phyloP scores from a whole-genome alignment of 352 stramenopile genomes.

The Peronospora farinosa region DNA sequence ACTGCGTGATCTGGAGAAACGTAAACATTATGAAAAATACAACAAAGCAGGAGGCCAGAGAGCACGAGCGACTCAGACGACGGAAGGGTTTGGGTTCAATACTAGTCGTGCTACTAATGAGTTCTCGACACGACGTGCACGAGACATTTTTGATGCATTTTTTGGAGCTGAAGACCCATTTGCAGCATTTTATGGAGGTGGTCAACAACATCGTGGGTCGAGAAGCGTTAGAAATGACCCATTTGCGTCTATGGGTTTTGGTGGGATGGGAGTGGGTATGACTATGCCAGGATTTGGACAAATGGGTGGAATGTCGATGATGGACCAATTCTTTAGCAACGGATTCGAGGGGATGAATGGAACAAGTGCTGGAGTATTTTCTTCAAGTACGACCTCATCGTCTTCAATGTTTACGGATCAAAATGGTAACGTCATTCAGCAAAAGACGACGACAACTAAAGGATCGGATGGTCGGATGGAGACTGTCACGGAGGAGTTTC shows the following conservation, averaged over 20 bases:
- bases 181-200: constrained; percentile 41
- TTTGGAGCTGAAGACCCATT: constrained; percentile 59
- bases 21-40: constrained; percentile 45
- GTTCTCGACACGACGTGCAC: constrained; percentile 52
- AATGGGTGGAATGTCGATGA: constrained; percentile 31
- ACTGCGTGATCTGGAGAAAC: constrained; percentile 67
- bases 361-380: constrained; percentile 11
- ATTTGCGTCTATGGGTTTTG: constrained; percentile 38
- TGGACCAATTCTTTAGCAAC: constrained; percentile 47
- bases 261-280: constrained; percentile 13
- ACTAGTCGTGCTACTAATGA: constrained; percentile 1
- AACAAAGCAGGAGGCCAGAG: constrained; percentile 31
- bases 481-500: constrained; percentile 64
- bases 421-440: constrained; percentile 63
- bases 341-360: constrained; percentile 20
- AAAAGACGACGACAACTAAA: constrained; percentile 65
- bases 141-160: constrained; percentile 70
- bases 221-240: constrained; percentile 19
- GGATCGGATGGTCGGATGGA: constrained; percentile 44
- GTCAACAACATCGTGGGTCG: constrained; percentile 15
- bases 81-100: constrained; percentile 22
- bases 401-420: constrained; percentile 64
- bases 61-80: not conserved
- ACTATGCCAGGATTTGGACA: constrained; percentile 33
- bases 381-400: constrained; percentile 49